Percentiles rank a stretch among this genome's conserved stretches.
phyloP scores from a whole-genome alignment of 495 filamentous ascomycete species.

The Hyaloscypha hepaticicola region DNA sequence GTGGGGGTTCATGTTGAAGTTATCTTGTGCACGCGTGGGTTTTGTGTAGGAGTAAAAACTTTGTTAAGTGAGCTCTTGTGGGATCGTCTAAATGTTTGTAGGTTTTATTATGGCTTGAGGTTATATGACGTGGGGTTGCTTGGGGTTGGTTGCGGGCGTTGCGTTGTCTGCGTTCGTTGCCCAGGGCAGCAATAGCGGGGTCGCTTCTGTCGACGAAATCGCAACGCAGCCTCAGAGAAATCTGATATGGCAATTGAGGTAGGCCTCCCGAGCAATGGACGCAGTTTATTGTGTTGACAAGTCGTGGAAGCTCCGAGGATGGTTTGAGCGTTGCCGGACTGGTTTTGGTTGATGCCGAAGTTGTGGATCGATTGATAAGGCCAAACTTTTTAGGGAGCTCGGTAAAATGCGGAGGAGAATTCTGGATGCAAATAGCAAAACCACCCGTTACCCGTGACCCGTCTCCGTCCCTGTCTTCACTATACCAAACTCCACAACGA shows the following conservation, averaged over 20 bases:
- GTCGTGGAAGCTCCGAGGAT: not conserved
- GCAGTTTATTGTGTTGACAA: not conserved
- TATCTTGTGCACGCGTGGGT: not conserved
- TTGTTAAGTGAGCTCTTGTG: not conserved
- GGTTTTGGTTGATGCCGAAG: not conserved
- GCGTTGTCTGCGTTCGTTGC: slow-evolving; percentile 15
- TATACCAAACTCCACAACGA: not conserved
- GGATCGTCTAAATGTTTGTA: slow-evolving; percentile 3
- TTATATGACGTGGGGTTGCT: too few species aligned
- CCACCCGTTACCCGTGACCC: too few species aligned
- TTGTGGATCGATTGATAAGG: not conserved
- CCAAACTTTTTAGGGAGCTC: not conserved
- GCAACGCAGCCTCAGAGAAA: not conserved
- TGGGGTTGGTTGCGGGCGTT: slow-evolving; percentile 8
- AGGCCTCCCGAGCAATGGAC: not conserved
- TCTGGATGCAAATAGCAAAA: not conserved
- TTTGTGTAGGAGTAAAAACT: not conserved
- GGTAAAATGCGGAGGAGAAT: not conserved
- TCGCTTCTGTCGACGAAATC: not conserved
- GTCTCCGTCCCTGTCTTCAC: too few species aligned
- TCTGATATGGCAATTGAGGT: not conserved
- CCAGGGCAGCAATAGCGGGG: slow-evolving; percentile 12
- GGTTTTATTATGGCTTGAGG: slow-evolving; percentile 13
- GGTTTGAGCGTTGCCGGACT: not conserved
- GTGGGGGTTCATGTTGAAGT: slow-evolving; percentile 76